phyloP scores from a whole-genome alignment of 768 basidiomycete genomes.

The Auricularia auricula-judae region DNA sequence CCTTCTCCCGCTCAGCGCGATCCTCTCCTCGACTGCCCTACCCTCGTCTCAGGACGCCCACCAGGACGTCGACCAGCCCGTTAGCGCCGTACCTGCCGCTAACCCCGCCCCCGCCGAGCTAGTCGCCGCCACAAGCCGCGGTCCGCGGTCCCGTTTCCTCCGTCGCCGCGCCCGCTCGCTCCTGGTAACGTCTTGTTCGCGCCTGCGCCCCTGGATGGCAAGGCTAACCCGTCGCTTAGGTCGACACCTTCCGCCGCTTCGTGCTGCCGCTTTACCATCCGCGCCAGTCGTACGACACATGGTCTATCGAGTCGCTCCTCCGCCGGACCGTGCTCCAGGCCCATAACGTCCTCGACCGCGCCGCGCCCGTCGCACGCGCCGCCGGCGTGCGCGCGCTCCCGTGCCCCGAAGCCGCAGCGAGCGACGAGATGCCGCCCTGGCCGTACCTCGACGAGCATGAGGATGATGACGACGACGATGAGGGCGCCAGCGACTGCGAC shows the following conservation, averaged over 20 bases:
- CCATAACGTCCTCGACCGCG: neutral
- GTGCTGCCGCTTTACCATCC: slow-evolving; percentile 26
- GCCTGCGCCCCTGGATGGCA: neutral
- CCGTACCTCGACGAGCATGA: neutral
- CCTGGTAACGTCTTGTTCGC: slow-evolving; percentile 19
- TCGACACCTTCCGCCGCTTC: slow-evolving; percentile 55
- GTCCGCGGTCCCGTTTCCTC: slow-evolving; percentile 28
- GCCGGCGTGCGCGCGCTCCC: neutral
- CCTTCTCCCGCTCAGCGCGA: slow-evolving; percentile 11
- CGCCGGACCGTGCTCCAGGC: neutral
- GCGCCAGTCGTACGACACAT: neutral
- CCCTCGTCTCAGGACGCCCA: too few relatives aligned
- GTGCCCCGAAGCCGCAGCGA: neutral
- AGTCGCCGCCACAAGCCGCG: slow-evolving; percentile 11
- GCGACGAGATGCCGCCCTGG: neutral
- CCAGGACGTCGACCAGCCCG: slow-evolving; percentile 7
- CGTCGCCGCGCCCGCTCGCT: slow-evolving; percentile 54
- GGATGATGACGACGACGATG: neutral
- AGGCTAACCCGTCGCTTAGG: neutral
- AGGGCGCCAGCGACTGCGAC: neutral
- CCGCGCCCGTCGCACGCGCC: neutral
- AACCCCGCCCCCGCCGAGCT: slow-evolving; percentile 15
- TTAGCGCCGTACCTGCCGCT: slow-evolving; percentile 15
- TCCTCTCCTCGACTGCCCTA: slow-evolving; percentile 18
- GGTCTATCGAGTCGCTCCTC: neutral